Evolutionary conservation across 495 filamentous ascomycete genomes (phyloP).

Genomic region (Tuber indicum): DNA sequence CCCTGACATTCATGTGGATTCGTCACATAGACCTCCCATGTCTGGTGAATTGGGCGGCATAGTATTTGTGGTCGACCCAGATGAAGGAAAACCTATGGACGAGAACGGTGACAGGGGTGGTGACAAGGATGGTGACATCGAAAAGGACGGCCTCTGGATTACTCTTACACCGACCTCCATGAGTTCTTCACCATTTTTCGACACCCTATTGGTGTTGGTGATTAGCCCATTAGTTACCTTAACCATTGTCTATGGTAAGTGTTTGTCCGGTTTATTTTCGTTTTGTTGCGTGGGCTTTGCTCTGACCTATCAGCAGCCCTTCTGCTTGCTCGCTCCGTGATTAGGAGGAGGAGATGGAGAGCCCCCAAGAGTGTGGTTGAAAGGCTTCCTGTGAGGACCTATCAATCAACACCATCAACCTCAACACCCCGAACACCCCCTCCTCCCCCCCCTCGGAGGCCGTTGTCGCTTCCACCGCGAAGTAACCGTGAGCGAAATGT

Average conservation of each 20-base stretch:
- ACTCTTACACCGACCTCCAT: conserved; percentile 84
- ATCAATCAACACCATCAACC: conserved; percentile 56
- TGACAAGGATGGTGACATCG: conserved; percentile 53
- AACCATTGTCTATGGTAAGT: conserved; percentile 69
- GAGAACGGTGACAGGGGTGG: conserved; percentile 13
- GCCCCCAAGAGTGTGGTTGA: conserved; percentile 95
- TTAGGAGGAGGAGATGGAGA: conserved; percentile 84
- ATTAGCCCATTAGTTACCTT: conserved; percentile 87
- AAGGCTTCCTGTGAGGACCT: conserved; percentile 86
- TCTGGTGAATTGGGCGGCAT: conserved; percentile 24
- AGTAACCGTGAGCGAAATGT: conserved; percentile 30
- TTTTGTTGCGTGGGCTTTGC: conserved; percentile 24
- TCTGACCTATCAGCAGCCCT: conserved; percentile 49
- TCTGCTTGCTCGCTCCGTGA: conserved; percentile 77
- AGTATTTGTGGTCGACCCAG: conserved; percentile 19
- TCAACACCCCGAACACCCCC: conserved; percentile 35
- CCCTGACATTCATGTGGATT: conserved; percentile 20
- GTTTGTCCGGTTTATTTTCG: conserved; percentile 11
- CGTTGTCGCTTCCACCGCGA: conserved; percentile 45
- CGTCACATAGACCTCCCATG: conserved; percentile 27
- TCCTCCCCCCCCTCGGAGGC: conserved; percentile 42
- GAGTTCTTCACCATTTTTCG: conserved; percentile 90
- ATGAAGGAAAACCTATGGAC: conserved; percentile 17
- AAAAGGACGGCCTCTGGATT: conserved; percentile 86
- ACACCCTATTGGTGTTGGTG: conserved; percentile 87